Percentiles rank a stretch among this genome's conserved stretches.
Conservation (phyloP, 2,329 filamentous ascomycete genomes). For the Colletotrichum incanum region DNA sequence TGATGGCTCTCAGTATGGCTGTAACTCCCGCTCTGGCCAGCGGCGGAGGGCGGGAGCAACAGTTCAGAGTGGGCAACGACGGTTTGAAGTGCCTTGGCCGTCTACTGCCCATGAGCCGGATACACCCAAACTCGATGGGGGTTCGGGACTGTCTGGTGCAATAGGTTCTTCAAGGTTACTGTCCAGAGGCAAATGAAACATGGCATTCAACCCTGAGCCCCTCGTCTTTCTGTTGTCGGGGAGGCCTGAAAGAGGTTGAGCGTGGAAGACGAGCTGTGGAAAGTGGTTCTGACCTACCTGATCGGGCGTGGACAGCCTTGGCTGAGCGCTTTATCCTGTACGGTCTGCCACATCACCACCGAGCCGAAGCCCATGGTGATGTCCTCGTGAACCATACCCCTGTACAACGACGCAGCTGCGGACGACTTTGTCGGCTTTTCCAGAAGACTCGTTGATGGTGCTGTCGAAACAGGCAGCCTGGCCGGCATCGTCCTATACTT, state of each 20-base stretch:
- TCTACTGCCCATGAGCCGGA: not conserved
- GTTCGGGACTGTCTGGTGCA: not conserved
- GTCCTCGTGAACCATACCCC: not conserved
- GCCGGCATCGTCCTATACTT: too few relatives aligned
- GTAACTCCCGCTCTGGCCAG: not conserved
- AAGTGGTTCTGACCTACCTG: not conserved
- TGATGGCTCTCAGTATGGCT: not conserved
- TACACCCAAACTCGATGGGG: not conserved
- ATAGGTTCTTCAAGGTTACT: not conserved
- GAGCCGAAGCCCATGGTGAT: not conserved
- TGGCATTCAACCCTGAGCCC: not conserved
- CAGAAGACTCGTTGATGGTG: too few relatives aligned
- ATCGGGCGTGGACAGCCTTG: not conserved
- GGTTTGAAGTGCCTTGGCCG: not conserved
- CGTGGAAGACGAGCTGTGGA: not conserved
- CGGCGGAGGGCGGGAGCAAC: not conserved
- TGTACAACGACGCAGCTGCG: not conserved
- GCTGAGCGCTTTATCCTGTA: not conserved
- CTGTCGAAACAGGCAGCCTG: too few relatives aligned
- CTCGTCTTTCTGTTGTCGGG: not conserved
- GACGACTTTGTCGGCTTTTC: not conserved
- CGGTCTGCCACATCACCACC: not conserved
- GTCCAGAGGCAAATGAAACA: not conserved
- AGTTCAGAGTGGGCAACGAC: not conserved
- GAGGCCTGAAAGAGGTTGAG: not conserved